Evolutionary conservation across 129 eudicot species (phyloP), one percentile per base, ranked within the genome.

Genomic region (Pulicaria dysenterica): DNA sequence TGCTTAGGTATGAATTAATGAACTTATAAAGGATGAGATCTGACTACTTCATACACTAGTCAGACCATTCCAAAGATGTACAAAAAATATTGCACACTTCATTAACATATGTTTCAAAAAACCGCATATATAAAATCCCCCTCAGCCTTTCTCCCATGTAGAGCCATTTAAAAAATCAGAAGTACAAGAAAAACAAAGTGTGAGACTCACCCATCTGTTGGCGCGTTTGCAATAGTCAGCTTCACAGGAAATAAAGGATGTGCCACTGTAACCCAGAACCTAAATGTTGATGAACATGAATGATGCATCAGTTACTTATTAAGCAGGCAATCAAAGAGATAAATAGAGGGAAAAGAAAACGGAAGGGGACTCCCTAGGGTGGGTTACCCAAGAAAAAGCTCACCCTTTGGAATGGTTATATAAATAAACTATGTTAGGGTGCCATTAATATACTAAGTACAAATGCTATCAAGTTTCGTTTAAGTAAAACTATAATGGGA

Each of bases 141-240:
- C 31, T 24, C 31, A 2, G 31, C 31, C 31, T 24, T 24, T 24
- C 31, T 24, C 31, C 31, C 2, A 24, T 34, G 4, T 58, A 58
- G 3, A 58, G 3, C 37, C 1, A 10, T 40, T 41, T 54, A 41
- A 43, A 56, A 70, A 70, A 40, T 11, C 5, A 67, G 8, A 50
- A 51, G 19, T 11, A 6, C 2, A 53, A 53, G 57, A 40, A 39
- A 8, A 61, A 5, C 43, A 56, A 48, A 70, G 15, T 16, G 72
- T 7, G 24, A 44, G 5, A 73, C 92, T 85, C 42, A 93, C 98
- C 98, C 96, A 74, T 93, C 98, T 46, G 95, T 40, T 47, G 98
- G 92, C 68, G 81, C 56, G 77, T 64, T 89, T 59, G 90, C 70
- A 63, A 80, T 82, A 39, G 58, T 69, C 80, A 82, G 79, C 85